Base-by-base conservation (phyloP, 805 yeast genomes). In the Metschnikowia drakensbergensis region DNA sequence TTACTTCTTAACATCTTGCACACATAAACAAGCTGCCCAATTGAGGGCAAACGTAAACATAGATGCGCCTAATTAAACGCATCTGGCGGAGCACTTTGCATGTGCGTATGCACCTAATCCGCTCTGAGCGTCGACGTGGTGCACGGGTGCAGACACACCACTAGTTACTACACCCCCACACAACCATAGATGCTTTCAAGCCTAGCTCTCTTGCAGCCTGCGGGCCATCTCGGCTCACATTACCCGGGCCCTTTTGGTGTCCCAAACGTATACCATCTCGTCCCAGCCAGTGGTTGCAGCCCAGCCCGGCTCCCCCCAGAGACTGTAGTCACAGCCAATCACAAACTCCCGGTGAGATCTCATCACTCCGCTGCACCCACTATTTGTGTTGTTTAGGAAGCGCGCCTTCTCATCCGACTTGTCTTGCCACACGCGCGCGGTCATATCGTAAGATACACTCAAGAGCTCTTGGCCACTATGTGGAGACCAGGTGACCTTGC, bases 261-360 rank as follows among this genome's bases (percentile, higher is more conserved):
- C 90, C 96, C 96, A 94, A 6, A 94, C 78, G 62, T 86, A 84
- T 5, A 90, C 84, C 86, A 88, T 89, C 61, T 92, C 96, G 69
- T 92, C 99, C 96, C 97, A 92, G 1, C 96, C 97, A 0, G 91
- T 84, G 11, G 96, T 84, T 7, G 94, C 96, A 13, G 86, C 90
- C 90, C 94, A 91, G 1, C 97, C 97, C 1, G 94, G 95, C 57
- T 83, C 84, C 3, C 98, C 99, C 97, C 97, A 92, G 45, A 94
- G 67, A 55, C 96, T 85, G 87, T 96, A 94, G 69, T 94, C 98
- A 54, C 91, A 86, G 13, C 95, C 97, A 57, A 87, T 81, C 1
- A 86, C 97, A 69, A 92, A 92, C 71, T 92, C 99, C 28, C 81
- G 76, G 68, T 94, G 98, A 46, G 67, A 68, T 23, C 77, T 73